phyloP scores from a whole-genome alignment of 305 asterid genomes.

The Rubia peregrina region DNA sequence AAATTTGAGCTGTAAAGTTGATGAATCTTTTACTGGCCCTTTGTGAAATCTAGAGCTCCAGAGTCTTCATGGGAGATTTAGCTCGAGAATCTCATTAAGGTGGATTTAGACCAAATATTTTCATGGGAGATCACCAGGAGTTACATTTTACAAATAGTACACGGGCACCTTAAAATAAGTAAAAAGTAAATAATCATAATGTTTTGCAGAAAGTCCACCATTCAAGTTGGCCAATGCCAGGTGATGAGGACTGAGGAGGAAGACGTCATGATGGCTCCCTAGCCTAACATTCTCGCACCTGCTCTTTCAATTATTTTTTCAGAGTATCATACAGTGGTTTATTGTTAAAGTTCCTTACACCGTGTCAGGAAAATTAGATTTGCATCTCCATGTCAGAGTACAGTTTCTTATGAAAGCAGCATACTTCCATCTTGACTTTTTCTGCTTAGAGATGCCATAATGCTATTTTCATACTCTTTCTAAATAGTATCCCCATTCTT shows the following conservation, averaged over 20 bases:
- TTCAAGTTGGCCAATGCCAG: constrained; percentile 83
- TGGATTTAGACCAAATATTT: too few relatives aligned
- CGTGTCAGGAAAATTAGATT: not conserved
- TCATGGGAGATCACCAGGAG: too few relatives aligned
- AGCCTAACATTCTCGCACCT: constrained; percentile 37
- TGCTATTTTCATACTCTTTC: not conserved
- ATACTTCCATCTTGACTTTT: not conserved
- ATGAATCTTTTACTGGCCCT: too few relatives aligned
- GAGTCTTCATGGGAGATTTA: too few relatives aligned
- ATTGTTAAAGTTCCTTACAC: not conserved
- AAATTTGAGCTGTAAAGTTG: too few relatives aligned
- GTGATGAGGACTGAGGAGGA: constrained; percentile 98
- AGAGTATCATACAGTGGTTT: not conserved
- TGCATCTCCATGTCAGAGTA: not conserved
- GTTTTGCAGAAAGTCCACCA: constrained; percentile 83
- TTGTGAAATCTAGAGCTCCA: too few relatives aligned
- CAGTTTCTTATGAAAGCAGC: not conserved
- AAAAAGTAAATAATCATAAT: not conserved
- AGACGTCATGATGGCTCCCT: constrained; percentile 80
- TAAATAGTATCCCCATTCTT: not conserved
- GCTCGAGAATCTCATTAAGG: too few relatives aligned
- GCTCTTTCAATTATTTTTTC: not conserved
- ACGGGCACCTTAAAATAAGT: not conserved
- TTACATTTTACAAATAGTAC: not conserved
- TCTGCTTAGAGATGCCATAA: not conserved